Base-by-base conservation (phyloP, 2,329 filamentous ascomycete genomes). In the Erysiphe neolycopersici region DNA sequence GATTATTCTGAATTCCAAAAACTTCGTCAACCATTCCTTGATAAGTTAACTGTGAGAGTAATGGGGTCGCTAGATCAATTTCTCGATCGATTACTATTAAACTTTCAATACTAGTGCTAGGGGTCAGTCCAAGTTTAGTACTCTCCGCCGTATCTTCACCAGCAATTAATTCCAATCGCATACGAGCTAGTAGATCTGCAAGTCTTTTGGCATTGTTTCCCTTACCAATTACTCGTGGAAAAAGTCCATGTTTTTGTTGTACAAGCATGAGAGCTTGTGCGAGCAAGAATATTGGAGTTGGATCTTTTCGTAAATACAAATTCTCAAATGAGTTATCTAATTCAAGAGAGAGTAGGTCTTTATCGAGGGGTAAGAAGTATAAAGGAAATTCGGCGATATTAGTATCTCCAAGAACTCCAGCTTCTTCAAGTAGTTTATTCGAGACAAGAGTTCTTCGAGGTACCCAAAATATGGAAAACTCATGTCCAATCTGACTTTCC, bases 391-490 rank as follows among this genome's bases (percentile, higher is more conserved):
- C 85, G 45, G 76, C 70, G 50, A 95, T 78, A 54, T 74, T 94
- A 48, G 85, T 79, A 58, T 98, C 89, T 46, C 89, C 91, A 41
- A 94, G 68, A 13, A 98, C 82, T 22, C 87, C 89, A 35, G 82
- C 79, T 56, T 93, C 84, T 60, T 98, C 89, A 35, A 98, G 67
- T 41, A 95, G 71, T 56, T 84, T 77, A 58, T 95, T 84, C 51
- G 83, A 89, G 44, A 95, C 78, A 44, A 92, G 66, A 4, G 89
- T 95, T 48, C 89, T 79, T 46, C 89, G 75, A 5, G 91, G 87
- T 37, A 92, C 80, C 81, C 89, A 95, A 58, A 94, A 87, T 52
- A 98, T 79, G 49, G 85, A 87, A 58, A 95, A 93, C 53, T 98
- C 87, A 69, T 98, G 89, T 51, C 84, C 81, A 40, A 77, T 81